These are phyloP conservation scores for Pseudogymnoascus sp. DNA, from an alignment of 2,329 filamentous ascomycete species.

Conservation along the genomic window DNA sequence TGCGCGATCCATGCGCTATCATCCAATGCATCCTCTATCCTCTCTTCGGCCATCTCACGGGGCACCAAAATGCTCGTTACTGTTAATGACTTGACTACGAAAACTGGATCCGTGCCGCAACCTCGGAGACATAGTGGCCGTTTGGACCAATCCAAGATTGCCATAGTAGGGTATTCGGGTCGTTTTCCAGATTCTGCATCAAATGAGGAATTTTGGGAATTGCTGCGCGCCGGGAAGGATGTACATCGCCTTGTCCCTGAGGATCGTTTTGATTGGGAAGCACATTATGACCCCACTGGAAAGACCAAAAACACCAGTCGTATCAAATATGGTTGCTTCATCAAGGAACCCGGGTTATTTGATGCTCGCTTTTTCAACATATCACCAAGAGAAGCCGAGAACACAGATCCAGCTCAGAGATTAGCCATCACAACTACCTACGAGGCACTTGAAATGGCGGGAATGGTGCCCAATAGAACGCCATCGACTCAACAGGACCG, in stretches of 20 bases:
- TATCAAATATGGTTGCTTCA: conserved; percentile 64
- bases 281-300: conserved; percentile 60
- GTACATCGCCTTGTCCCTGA: conserved; percentile 52
- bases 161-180: conserved; percentile 73
- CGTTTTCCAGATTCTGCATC: conserved; percentile 64
- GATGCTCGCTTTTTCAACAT: conserved; percentile 78
- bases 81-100: background rate
- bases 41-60: background rate
- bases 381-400: conserved; percentile 68
- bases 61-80: background rate
- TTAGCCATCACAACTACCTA: conserved; percentile 68
- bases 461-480: conserved; percentile 44
- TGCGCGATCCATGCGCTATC: background rate
- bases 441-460: conserved; percentile 70
- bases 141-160: conserved; percentile 57
- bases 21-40: background rate
- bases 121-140: background rate
- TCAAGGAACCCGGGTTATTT: conserved; percentile 62
- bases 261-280: conserved; percentile 62
- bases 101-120: background rate
- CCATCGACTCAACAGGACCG: conserved; percentile 33
- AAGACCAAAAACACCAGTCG: conserved; percentile 68
- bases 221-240: conserved; percentile 66
- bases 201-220: conserved; percentile 63
- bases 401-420: conserved; percentile 71